Percentiles rank a stretch among this genome's conserved stretches.
These are phyloP conservation scores for Mycosphaerelloides madeirae DNA, from an alignment of 2,329 filamentous ascomycete species.

Conservation along the genomic window DNA sequence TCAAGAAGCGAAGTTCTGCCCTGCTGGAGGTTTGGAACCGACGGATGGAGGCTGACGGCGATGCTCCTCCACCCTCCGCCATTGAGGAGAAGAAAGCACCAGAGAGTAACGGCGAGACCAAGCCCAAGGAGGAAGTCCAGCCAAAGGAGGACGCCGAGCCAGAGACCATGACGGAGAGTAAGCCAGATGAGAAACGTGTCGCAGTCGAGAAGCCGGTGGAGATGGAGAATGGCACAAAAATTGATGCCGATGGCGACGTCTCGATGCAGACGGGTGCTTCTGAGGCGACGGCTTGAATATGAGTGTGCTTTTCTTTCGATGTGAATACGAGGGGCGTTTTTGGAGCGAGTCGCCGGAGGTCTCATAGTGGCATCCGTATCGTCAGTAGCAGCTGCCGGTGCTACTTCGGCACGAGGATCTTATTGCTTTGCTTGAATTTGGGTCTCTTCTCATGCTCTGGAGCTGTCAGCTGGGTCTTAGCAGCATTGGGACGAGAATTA, in stretches of 20 bases:
- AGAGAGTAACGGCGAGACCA: conserved; percentile 28
- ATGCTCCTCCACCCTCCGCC: conserved; percentile 35
- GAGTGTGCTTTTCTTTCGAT: too few species aligned
- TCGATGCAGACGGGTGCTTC: conserved; percentile 10
- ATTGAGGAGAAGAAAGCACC: conserved; percentile 20
- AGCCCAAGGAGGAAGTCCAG: conserved; percentile 11
- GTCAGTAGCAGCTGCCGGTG: too few species aligned
- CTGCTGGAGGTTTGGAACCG: conserved; percentile 88
- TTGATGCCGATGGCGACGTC: conserved; percentile 7
- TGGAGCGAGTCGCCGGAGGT: too few species aligned
- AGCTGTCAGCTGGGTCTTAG: too few species aligned
- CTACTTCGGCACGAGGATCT: too few species aligned
- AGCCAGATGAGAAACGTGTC: conserved; percentile 18
- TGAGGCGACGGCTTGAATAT: neutral
- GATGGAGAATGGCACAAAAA: conserved; percentile 2
- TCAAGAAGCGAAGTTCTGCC: conserved; percentile 75
- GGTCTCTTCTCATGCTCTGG: too few species aligned
- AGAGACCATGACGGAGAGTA: conserved; percentile 21
- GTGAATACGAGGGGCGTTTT: too few species aligned
- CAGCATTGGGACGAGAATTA: too few species aligned
- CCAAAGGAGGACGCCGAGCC: conserved; percentile 8
- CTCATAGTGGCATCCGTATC: too few species aligned
- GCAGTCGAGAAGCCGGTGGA: conserved; percentile 10
- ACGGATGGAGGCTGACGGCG: conserved; percentile 50
- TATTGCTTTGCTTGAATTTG: too few species aligned